A percentile compares a stretch with the other conserved stretches of the same genome.
These are phyloP conservation scores for Hypoxylon sp. DNA, from an alignment of 2,329 filamentous ascomycete genomes.

Conservation along the genomic window DNA sequence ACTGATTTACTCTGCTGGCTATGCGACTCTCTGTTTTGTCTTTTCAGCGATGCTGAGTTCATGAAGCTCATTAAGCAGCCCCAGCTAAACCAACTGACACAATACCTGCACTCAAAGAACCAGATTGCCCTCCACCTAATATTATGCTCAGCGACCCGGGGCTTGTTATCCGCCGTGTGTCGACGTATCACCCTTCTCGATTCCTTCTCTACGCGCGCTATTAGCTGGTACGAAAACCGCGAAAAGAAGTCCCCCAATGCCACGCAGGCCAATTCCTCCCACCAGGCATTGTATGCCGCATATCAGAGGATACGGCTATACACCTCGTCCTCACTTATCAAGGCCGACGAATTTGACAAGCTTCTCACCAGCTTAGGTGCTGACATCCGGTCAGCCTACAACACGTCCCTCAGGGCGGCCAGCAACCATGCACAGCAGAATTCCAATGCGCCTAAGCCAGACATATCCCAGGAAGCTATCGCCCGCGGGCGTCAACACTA, in stretches of 20 bases:
- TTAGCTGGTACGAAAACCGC: constrained; percentile 62
- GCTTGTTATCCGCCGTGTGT: constrained; percentile 76
- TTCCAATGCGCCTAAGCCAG: constrained; percentile 51
- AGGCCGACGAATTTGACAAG: constrained; percentile 71
- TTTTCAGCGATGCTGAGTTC: constrained; percentile 65
- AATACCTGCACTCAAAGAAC: constrained; percentile 65
- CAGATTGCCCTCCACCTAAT: constrained; percentile 72
- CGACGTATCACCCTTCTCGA: constrained; percentile 72
- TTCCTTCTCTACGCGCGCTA: constrained; percentile 60
- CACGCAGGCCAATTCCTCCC: constrained; percentile 55
- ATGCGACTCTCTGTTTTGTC: constrained; percentile 67
- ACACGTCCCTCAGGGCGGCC: constrained; percentile 57
- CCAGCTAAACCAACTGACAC: constrained; percentile 62
- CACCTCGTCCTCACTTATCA: constrained; percentile 65
- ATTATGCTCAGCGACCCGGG: constrained; percentile 79
- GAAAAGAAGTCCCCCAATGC: constrained; percentile 57
- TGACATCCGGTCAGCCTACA: constrained; percentile 65
- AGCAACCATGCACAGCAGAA: constrained; percentile 58
- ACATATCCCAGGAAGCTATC: constrained; percentile 52
- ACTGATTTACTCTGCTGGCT: constrained; percentile 76
- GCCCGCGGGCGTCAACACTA: constrained; percentile 62
- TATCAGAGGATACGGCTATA: constrained; percentile 67
- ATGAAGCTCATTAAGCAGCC: constrained; percentile 60
- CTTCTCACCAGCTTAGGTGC: constrained; percentile 63
- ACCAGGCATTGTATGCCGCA: constrained; percentile 66